These are phyloP conservation scores for Neurospora sp. DNA, from an alignment of 2,329 filamentous ascomycete genomes.

Conservation along the genomic window DNA sequence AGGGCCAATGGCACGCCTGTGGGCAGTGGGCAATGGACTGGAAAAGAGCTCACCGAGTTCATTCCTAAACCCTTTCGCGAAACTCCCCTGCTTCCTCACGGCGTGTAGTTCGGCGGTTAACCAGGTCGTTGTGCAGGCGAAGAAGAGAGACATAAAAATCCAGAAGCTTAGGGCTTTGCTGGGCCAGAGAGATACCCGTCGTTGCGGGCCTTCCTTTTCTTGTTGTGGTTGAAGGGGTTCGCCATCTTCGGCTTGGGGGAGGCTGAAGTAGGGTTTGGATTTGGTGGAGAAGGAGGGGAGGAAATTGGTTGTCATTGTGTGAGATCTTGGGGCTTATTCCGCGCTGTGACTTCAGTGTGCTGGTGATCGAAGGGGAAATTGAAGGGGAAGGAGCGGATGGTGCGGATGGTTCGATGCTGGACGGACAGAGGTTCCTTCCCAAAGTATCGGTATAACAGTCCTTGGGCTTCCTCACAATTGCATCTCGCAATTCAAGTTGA, in stretches of 20 bases:
- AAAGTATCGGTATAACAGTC: background rate
- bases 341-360: too few relatives aligned
- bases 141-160: constrained; percentile 1
- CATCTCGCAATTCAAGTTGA: background rate
- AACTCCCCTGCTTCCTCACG: background rate
- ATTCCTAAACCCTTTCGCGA: background rate
- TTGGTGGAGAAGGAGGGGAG: background rate
- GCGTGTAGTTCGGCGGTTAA: background rate
- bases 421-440: too few relatives aligned
- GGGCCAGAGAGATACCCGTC: background rate
- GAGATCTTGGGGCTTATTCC: too few relatives aligned
- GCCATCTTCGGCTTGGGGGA: background rate
- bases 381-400: too few relatives aligned
- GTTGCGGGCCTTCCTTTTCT: background rate
- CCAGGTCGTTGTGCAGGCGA: constrained; percentile 1
- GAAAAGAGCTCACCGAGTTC: constrained; percentile 2
- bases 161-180: background rate
- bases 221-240: background rate
- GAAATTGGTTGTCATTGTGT: background rate
- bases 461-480: fast-evolving
- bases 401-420: background rate
- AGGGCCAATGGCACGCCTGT: too few relatives aligned
- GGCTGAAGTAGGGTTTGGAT: background rate
- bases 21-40: too few relatives aligned
- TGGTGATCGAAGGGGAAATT: too few relatives aligned